Conservation (phyloP, 1,139 yeast species). For the Magnusiomyces ingens region DNA sequence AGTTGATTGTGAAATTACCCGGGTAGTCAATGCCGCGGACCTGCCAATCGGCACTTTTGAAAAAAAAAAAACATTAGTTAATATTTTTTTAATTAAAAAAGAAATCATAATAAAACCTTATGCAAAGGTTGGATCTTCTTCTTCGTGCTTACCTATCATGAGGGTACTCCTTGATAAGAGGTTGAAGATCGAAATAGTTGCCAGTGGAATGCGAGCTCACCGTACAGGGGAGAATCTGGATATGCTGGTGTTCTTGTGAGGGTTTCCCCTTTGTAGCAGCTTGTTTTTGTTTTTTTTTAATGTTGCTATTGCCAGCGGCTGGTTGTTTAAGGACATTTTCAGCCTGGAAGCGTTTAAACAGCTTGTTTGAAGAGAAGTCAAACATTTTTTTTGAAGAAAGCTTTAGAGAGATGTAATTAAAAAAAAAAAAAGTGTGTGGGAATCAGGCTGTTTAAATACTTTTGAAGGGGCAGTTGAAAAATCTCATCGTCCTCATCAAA, state of each 20-base stretch:
- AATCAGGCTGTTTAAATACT: too few relatives aligned
- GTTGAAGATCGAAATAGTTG: conserved; percentile 29
- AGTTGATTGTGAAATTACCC: conserved; percentile 69
- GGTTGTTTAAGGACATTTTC: too few relatives aligned
- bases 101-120: not conserved
- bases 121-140: too few relatives aligned
- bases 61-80: not conserved
- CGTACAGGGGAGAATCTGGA: conserved; percentile 19
- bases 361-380: too few relatives aligned
- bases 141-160: conserved; percentile 6
- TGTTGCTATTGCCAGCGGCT: too few relatives aligned
- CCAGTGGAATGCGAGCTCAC: conserved; percentile 29
- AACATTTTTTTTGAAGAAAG: too few relatives aligned
- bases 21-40: conserved; percentile 68
- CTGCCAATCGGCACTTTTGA: conserved; percentile 40
- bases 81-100: not conserved
- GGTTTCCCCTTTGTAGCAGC: not conserved
- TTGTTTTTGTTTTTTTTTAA: not conserved
- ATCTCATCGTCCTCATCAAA: too few relatives aligned
- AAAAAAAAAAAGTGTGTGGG: too few relatives aligned
- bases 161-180: conserved; percentile 18
- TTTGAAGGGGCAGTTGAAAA: too few relatives aligned
- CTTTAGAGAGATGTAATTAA: too few relatives aligned
- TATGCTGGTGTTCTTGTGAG: not conserved
- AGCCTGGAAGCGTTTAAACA: too few relatives aligned